Evolutionary conservation across 139 green algal species (phyloP).

Genomic region (Zygnema circumcarinatum): DNA sequence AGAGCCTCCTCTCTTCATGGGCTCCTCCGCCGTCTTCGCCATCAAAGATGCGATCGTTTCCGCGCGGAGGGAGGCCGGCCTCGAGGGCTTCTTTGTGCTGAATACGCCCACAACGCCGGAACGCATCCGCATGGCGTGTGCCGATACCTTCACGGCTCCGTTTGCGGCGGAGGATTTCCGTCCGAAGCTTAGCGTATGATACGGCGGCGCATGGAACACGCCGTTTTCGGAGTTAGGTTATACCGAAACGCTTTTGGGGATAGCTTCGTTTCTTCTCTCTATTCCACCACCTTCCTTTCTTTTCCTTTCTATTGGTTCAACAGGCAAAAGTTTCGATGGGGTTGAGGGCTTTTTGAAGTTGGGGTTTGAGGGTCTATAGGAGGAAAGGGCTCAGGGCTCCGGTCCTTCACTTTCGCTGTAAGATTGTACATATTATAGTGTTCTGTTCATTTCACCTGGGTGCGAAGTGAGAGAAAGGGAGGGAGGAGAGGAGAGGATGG

Average conservation of each 20-base stretch:
- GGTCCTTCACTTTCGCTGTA: neutral
- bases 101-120: constrained; percentile 90
- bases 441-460: neutral
- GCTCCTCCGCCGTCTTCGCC: constrained; percentile 85
- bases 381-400: too few relatives aligned
- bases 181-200: constrained; percentile 7
- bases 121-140: constrained; percentile 85
- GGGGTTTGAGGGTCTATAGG: neutral
- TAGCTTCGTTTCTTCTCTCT: too few relatives aligned
- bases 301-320: too few relatives aligned
- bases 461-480: neutral
- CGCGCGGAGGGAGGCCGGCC: constrained; percentile 67
- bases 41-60: constrained; percentile 88
- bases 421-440: neutral
- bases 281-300: too few relatives aligned
- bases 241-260: too few relatives aligned
- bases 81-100: constrained; percentile 76
- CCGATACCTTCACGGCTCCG: constrained; percentile 71
- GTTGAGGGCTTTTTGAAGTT: neutral
- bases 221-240: too few relatives aligned
- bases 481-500: neutral
- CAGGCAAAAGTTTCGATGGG: neutral
- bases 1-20: constrained; percentile 94
- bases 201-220: neutral
- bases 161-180: constrained; percentile 49